Evolutionary conservation across 2,329 filamentous ascomycete genomes (phyloP).

Genomic region (Colletotrichum salicis): DNA sequence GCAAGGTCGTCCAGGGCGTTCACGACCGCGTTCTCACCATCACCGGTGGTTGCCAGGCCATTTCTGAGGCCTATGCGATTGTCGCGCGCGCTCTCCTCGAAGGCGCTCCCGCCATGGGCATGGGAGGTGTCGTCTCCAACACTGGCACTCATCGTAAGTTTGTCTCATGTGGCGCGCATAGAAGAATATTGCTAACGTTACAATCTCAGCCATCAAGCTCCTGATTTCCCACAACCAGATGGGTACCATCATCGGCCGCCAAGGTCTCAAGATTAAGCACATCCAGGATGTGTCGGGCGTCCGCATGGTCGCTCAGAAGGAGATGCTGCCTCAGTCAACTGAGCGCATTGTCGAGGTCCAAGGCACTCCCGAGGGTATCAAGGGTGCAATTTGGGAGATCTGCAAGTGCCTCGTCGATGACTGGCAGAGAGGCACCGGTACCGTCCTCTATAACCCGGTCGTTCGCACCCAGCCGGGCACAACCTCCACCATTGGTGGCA

Average conservation of each 20-base stretch:
- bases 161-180: background rate
- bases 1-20: conserved; percentile 97
- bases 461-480: conserved; percentile 82
- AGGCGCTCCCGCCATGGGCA: conserved; percentile 92
- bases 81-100: conserved; percentile 93
- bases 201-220: conserved; percentile 83
- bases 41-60: conserved; percentile 86
- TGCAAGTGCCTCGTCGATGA: conserved; percentile 98
- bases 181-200: conserved; percentile 37
- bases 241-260: conserved; percentile 97
- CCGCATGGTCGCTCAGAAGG: conserved; percentile 99
- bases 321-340: conserved; percentile 98
- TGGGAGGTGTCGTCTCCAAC: conserved; percentile 88
- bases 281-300: conserved; percentile 97
- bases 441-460: conserved; percentile 96
- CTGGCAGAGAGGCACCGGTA: conserved; percentile 96
- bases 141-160: conserved; percentile 94
- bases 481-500: conserved; percentile 47
- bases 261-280: conserved; percentile 98
- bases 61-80: conserved; percentile 91
- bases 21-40: conserved; percentile 97
- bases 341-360: conserved; percentile 98
- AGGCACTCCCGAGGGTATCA: conserved; percentile 92
- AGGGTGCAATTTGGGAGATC: conserved; percentile 98
- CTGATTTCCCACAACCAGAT: conserved; percentile 99